A percentile compares a stretch with the other conserved stretches of the same genome.
Evolutionary conservation across 2,329 filamentous ascomycete species (phyloP).

Genomic region (Trichoderma sp.): DNA sequence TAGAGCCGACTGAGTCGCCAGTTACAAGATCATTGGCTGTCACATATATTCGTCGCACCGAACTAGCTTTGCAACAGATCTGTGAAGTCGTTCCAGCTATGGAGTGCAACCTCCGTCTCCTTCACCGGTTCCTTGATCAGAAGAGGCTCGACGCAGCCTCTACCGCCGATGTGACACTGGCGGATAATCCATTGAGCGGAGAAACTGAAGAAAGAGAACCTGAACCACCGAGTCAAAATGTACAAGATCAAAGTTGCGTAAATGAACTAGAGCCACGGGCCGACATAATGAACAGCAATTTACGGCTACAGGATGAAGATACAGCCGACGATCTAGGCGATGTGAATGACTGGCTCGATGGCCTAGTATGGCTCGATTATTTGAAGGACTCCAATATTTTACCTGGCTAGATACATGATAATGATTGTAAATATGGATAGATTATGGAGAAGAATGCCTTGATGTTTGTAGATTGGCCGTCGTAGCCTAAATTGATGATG

Average conservation of each 20-base stretch:
- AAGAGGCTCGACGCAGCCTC: not conserved
- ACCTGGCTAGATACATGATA: not conserved
- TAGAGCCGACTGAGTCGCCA: not conserved
- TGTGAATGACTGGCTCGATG: not conserved
- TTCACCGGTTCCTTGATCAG: not conserved
- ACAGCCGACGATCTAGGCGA: not conserved
- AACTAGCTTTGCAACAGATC: not conserved
- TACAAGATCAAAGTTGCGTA: not conserved
- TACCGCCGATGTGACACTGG: not conserved
- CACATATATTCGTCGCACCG: not conserved
- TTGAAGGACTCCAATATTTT: not conserved
- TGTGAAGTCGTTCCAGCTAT: not conserved
- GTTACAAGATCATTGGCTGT: not conserved
- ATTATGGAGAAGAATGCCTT: not conserved
- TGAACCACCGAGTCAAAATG: not conserved
- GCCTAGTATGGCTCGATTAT: not conserved
- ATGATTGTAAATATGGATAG: not conserved
- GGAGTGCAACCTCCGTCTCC: not conserved
- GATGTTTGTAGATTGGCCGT: not conserved
- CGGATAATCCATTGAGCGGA: not conserved
- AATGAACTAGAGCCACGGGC: not conserved
- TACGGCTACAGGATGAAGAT: not conserved
- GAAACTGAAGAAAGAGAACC: not conserved
- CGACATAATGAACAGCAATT: not conserved
- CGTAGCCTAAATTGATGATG: not conserved